Evolutionary conservation across 1,284 basidiomycete genomes (phyloP).

Genomic region (Hypsizygus ulmarius): DNA sequence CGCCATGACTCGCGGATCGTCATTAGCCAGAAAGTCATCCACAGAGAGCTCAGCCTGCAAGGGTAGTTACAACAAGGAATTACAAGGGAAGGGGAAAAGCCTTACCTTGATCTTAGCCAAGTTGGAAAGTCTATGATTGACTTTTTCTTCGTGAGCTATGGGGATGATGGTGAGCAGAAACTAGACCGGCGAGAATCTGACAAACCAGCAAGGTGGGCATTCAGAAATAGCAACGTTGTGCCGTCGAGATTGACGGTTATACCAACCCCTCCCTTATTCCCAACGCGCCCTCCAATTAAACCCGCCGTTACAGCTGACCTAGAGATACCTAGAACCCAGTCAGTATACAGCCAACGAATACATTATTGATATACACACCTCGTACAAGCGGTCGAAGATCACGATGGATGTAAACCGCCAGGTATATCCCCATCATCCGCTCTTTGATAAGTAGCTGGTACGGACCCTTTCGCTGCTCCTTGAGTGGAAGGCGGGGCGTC

Average conservation of each 20-base stretch:
- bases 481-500: conserved; percentile 35
- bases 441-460: conserved; percentile 84
- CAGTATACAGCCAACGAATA: not conserved
- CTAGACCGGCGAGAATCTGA: conserved; percentile 11
- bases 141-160: conserved; percentile 74
- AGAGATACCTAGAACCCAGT: conserved; percentile 47
- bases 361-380: conserved; percentile 36
- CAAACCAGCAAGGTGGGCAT: conserved; percentile 82
- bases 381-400: conserved; percentile 59
- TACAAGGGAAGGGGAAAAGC: not conserved
- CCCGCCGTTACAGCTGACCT: conserved; percentile 79
- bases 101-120: conserved; percentile 72
- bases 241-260: conserved; percentile 76
- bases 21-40: conserved; percentile 60
- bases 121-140: conserved; percentile 68
- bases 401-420: conserved; percentile 69
- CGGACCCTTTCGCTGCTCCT: conserved; percentile 54
- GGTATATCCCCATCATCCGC: conserved; percentile 85
- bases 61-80: not conserved
- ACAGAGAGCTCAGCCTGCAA: conserved; percentile 55
- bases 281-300: conserved; percentile 82
- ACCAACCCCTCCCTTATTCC: conserved; percentile 85
- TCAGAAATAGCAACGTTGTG: conserved; percentile 78
- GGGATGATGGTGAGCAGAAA: conserved; percentile 10
- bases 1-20: conserved; percentile 60